phyloP scores from a whole-genome alignment of 1,139 yeast species.

The Pichia sp. region DNA sequence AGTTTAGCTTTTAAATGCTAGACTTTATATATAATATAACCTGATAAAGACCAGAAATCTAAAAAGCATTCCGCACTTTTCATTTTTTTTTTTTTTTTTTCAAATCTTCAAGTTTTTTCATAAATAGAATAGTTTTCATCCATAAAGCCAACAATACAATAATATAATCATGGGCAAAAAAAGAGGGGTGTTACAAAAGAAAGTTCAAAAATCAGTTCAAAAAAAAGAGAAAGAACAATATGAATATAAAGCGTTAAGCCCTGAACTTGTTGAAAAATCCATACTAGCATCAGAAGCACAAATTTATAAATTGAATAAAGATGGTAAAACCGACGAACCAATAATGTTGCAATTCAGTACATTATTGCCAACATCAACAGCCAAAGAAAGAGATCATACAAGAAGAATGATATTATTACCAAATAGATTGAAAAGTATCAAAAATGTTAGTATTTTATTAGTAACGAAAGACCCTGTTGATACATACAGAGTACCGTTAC shows the following conservation, averaged over 20 bases:
- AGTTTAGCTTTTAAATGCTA: too few species aligned
- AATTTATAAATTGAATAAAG: slow-evolving; percentile 14
- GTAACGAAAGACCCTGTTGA: slow-evolving; percentile 66
- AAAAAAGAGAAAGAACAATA: slow-evolving; percentile 8
- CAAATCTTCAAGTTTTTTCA: background rate
- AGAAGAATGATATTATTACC: slow-evolving; percentile 64
- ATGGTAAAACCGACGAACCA: slow-evolving; percentile 26
- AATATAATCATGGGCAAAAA: slow-evolving; percentile 2
- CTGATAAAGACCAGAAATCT: too few species aligned
- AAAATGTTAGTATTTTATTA: slow-evolving; percentile 46
- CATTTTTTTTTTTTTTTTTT: background rate
- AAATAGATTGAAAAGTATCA: slow-evolving; percentile 41
- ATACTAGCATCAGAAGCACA: slow-evolving; percentile 18
- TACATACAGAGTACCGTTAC: slow-evolving; percentile 42
- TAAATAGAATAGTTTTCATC: background rate
- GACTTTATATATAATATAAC: too few species aligned
- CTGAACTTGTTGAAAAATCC: slow-evolving; percentile 4
- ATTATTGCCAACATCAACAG: slow-evolving; percentile 41
- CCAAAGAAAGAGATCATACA: slow-evolving; percentile 46
- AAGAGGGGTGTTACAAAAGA: slow-evolving; percentile 8
- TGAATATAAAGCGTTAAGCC: slow-evolving; percentile 4
- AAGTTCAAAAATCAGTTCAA: background rate
- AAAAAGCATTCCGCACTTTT: too few species aligned
- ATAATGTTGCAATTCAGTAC: slow-evolving; percentile 52
- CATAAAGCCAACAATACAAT: background rate